Evolutionary conservation across 164 flowering plant species (phyloP).

Genomic region (Sextonia rubra): DNA sequence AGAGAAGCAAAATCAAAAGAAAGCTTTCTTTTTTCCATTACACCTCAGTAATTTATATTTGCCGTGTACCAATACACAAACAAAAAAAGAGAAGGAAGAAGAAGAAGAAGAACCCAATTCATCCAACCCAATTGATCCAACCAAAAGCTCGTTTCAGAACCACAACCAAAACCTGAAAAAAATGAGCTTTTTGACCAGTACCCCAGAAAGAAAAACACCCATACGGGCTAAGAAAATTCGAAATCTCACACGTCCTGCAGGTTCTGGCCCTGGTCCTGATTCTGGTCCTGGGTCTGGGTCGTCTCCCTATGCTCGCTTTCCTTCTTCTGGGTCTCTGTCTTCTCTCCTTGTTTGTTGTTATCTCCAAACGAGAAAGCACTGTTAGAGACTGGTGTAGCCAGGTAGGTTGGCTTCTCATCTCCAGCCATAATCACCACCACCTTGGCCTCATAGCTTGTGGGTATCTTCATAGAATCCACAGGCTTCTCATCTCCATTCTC

Average conservation of each 20-base stretch:
- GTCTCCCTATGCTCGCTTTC: conserved; percentile 11
- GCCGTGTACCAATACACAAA: no score
- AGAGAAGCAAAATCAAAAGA: no score
- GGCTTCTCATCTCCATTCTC: conserved; percentile 39
- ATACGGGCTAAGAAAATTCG: not conserved
- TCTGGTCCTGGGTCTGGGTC: not conserved
- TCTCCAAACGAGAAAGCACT: conserved; percentile 39
- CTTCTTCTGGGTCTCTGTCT: conserved; percentile 8
- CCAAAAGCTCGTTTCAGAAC: not conserved
- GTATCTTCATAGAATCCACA: conserved; percentile 21
- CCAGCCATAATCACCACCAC: conserved; percentile 79
- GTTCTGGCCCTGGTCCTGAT: conserved; percentile 9
- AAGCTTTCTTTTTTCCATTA: not conserved
- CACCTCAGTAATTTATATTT: not conserved
- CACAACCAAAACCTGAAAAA: conserved; percentile 6
- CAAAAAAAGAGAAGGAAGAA: not conserved
- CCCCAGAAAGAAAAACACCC: not conserved
- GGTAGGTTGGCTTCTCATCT: conserved; percentile 48
- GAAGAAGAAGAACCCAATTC: not conserved
- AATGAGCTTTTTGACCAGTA: not conserved
- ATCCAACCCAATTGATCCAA: not conserved
- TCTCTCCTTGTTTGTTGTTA: conserved; percentile 13
- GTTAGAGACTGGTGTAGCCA: conserved; percentile 60
- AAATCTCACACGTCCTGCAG: conserved; percentile 15
- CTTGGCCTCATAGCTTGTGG: conserved; percentile 43